These are phyloP conservation scores for Pythium diclinum DNA, from an alignment of 352 stramenopile genomes.

Conservation along the genomic window DNA sequence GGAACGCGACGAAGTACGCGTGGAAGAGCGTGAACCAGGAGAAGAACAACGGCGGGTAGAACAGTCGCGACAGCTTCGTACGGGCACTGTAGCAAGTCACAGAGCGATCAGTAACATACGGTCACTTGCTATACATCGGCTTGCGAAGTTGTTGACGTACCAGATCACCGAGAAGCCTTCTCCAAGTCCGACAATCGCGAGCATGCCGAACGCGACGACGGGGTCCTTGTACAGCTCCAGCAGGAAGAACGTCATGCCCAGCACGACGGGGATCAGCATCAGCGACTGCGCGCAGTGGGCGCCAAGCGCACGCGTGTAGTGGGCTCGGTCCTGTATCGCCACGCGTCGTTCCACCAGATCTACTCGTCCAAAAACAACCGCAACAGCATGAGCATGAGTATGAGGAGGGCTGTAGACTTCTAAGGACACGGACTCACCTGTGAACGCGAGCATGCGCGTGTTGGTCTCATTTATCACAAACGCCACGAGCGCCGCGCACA, in stretches of 20 bases:
- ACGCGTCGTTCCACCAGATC: slow-evolving; percentile 84
- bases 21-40: slow-evolving; percentile 94
- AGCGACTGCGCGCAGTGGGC: slow-evolving; percentile 91
- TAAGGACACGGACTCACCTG: slow-evolving; percentile 28
- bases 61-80: slow-evolving; percentile 57
- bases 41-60: slow-evolving; percentile 91
- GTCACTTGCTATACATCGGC: not conserved
- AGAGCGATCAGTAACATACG: not conserved
- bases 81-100: slow-evolving; percentile 48
- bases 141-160: slow-evolving; percentile 24
- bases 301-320: slow-evolving; percentile 32
- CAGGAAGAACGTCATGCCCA: slow-evolving; percentile 96
- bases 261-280: slow-evolving; percentile 93
- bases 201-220: slow-evolving; percentile 87
- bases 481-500: slow-evolving; percentile 88
- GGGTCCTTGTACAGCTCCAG: slow-evolving; percentile 95
- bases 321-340: slow-evolving; percentile 45
- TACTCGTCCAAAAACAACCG: slow-evolving; percentile 7
- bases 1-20: slow-evolving; percentile 94
- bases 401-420: not conserved
- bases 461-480: slow-evolving; percentile 94
- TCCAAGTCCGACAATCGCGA: slow-evolving; percentile 85
- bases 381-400: not conserved
- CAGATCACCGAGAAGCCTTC: slow-evolving; percentile 91
- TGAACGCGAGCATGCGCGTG: slow-evolving; percentile 91